Base-by-base conservation (phyloP, 2,329 filamentous ascomycete species). In the Dryadomyces sulphureus region DNA sequence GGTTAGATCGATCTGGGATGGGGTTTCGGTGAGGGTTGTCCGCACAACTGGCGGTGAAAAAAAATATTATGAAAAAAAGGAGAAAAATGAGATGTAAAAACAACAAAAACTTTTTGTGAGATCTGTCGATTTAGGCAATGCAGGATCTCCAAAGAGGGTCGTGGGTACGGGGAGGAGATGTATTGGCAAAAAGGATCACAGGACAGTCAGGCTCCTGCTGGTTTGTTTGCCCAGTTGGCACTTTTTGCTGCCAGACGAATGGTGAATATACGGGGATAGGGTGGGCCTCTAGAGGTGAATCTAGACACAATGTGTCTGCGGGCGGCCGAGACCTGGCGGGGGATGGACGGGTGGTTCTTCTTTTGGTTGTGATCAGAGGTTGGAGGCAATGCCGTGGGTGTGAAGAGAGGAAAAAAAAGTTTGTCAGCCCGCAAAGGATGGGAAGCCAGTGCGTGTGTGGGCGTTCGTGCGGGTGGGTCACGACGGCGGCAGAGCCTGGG, bases 401-500 rank as follows among this genome's bases (percentile, higher is more conserved):
- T n/a, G n/a, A n/a, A n/a, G n/a, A n/a, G n/a, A n/a, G n/a, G n/a
- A 40, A 45, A 38, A 49, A 50, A 2, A 20, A 4, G 6, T 39
- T 16, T 41, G 35, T 40, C 43, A 43, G 38, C 34, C 34, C 41
- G 27, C 34, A 7, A 16, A 30, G 44, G 21, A 41, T 20, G 12
- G 14, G 52, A 38, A 44, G 45, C 49, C 49, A 50, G 54, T 52
- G 53, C 54, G 49, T 52, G 32, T 5, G 38, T 19, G 45, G 41
- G 41, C 16, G 22, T 19, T 36, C 16, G 20, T 19, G 20, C 7
- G 16, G 16, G n/a, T 11, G 41, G 21, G 19, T 41, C 55, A 51
- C 57, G 62, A 70, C 64, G 65, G 64, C 63, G 62, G 38, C 45
- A 66, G 66, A 69, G 68, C 66, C 73, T 75, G 43, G 27, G 45